Base-by-base conservation (phyloP, 495 filamentous ascomycete species). In the Amorphotheca resinae region DNA sequence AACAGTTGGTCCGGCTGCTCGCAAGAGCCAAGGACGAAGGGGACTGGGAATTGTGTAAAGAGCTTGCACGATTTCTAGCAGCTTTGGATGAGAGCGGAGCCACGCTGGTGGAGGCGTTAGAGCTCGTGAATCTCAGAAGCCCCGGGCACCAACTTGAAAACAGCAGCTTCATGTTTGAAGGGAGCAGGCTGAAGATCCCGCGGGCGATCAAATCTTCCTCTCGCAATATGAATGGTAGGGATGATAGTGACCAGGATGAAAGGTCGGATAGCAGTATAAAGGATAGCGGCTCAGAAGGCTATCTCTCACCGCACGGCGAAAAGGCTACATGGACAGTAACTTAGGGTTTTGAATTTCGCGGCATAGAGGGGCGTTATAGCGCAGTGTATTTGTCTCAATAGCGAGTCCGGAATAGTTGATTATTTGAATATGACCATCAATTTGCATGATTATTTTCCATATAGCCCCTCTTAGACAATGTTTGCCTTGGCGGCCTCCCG, bases 21-120 rank as follows among this genome's bases (percentile, higher is more conserved):
- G 72, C 73, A n/a, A 65, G 80, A 41, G 91, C 88, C 0, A 87
- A 85, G 45, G 73, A 75, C 22, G 84, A 85, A 61, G 76, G 73
- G 18, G 91, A 99, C 59, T 99, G 89, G 91, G 93, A 96, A 44
- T 68, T 96, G 4, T 96, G 93, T 60, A 93, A 87, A 49, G 93
- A 99, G 56, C 66, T 99, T 2, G 87, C 88, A 18, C 65, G 93
- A 22, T 99, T 99, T 59, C 62, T 99, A 38, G 84, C 89, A 33
- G 91, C 91, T 1, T 73, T 99, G 41, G 93, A 99, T 58, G 76
- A 82, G 50, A 82, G 75, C 3, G 91, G 91, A 0, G 76, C 79
- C 38, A 93, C 86, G 33, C 65, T 99, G 17, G 73, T 77, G 35
- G 74, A 84, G 47, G 85, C 84, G 0, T 73, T 95, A 56, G 74